A percentile compares a stretch with the other conserved stretches of the same genome.
Conservation (phyloP, 2,329 filamentous ascomycete genomes). For the Endothia cerciana region DNA sequence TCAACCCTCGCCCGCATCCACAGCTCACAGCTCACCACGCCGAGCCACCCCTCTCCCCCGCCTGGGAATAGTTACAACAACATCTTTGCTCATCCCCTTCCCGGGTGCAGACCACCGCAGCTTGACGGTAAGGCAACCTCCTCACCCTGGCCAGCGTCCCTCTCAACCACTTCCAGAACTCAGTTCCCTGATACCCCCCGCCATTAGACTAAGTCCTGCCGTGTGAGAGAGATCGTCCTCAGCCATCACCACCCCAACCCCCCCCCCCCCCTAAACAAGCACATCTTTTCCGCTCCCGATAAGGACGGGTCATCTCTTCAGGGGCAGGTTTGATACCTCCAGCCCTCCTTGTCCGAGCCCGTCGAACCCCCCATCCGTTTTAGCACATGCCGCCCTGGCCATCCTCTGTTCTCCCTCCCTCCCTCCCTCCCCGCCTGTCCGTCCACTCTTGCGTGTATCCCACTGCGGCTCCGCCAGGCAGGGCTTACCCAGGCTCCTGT, state of each 20-base stretch:
- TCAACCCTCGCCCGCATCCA: not conserved
- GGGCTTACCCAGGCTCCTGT: not conserved
- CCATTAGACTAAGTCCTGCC: too few species aligned
- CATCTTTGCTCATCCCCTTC: not conserved
- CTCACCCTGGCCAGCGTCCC: too few species aligned
- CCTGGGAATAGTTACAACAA: conserved; percentile 8
- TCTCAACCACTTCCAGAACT: too few species aligned
- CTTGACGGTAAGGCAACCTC: not conserved
- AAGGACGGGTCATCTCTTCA: not conserved
- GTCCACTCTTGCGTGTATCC: not conserved
- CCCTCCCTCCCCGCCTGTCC: not conserved
- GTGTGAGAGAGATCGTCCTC: too few species aligned
- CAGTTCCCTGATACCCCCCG: too few species aligned
- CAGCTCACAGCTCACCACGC: not conserved
- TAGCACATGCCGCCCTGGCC: too few species aligned
- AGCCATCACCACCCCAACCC: too few species aligned
- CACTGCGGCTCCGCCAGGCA: not conserved
- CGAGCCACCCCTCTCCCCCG: not conserved
- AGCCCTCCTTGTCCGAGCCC: too few species aligned
- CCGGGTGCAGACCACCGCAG: not conserved
- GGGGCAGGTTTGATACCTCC: not conserved
- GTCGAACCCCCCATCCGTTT: too few species aligned
- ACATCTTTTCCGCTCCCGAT: too few species aligned
- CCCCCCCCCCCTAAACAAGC: too few species aligned
- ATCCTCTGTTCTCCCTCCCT: not conserved